These are phyloP conservation scores for Omphalotus guepiniiformis DNA, from an alignment of 768 basidiomycete genomes.

Conservation along the genomic window DNA sequence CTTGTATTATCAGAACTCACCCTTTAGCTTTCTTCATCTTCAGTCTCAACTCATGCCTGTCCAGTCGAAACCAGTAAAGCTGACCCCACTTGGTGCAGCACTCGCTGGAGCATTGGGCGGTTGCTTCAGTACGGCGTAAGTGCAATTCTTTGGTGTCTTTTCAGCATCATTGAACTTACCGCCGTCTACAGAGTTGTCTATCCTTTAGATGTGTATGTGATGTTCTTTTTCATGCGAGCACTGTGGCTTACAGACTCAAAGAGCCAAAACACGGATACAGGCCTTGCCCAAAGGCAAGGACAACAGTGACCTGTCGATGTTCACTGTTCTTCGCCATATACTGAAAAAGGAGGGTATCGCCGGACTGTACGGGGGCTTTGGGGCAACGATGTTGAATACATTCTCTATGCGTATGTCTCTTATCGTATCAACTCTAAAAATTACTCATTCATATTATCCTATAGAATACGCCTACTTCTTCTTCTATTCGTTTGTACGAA, in stretches of 20 bases:
- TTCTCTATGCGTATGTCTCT: constrained; percentile 87
- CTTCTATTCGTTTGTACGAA: constrained; percentile 92
- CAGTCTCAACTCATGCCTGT: constrained; percentile 34
- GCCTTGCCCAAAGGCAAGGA: constrained; percentile 60
- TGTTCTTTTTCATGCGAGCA: not conserved
- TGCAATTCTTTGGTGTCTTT: constrained; percentile 14
- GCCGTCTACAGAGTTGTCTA: constrained; percentile 69
- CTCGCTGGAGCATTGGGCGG: constrained; percentile 91
- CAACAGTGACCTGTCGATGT: constrained; percentile 54
- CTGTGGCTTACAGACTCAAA: constrained; percentile 25
- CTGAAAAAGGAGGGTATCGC: constrained; percentile 74
- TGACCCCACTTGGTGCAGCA: constrained; percentile 87
- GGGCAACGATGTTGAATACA: constrained; percentile 96
- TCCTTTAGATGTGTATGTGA: constrained; percentile 88
- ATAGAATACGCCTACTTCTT: constrained; percentile 99
- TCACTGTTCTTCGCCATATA: constrained; percentile 63
- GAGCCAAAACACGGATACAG: constrained; percentile 94
- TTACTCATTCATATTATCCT: constrained; percentile 1
- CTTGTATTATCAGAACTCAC: constrained; percentile 14
- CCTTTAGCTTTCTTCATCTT: constrained; percentile 13
- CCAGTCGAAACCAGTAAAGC: constrained; percentile 55
- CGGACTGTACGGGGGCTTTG: constrained; percentile 89
- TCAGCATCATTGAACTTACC: constrained; percentile 3
- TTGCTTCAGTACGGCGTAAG: constrained; percentile 91
- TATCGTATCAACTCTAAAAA: not conserved